A percentile compares a stretch with the other conserved stretches of the same genome.
phyloP scores from a whole-genome alignment of 2,329 filamentous ascomycete genomes.

The Trichoderma sp. region DNA sequence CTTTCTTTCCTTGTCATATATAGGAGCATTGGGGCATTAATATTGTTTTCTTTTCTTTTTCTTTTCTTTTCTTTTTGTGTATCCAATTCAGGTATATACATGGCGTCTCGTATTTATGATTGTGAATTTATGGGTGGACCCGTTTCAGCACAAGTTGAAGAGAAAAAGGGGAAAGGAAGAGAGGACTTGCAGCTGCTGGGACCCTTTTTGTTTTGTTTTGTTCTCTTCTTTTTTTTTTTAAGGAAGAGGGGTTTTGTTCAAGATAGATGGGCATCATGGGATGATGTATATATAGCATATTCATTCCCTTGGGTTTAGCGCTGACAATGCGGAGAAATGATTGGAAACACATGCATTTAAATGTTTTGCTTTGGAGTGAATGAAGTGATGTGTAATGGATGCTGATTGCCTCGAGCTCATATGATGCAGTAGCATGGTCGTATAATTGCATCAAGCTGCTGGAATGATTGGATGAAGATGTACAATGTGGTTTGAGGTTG shows the following conservation, averaged over 20 bases:
- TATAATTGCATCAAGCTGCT: neutral
- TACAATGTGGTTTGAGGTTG: neutral
- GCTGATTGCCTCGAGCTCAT: neutral
- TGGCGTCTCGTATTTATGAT: slow-evolving; percentile 27
- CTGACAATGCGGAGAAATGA: slow-evolving; percentile 6
- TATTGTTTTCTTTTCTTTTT: slow-evolving; percentile 8
- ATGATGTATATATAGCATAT: neutral
- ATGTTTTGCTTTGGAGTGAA: neutral
- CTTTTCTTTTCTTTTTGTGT: slow-evolving; percentile 4
- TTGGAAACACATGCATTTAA: neutral
- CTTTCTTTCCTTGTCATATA: slow-evolving; percentile 3
- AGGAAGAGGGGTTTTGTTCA: neutral
- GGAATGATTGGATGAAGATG: neutral
- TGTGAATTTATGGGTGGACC: slow-evolving; percentile 27
- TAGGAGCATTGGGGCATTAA: slow-evolving; percentile 25
- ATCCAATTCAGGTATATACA: slow-evolving; percentile 26
- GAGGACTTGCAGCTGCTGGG: slow-evolving; percentile 6
- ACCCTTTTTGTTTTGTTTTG: neutral
- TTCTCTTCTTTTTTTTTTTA: neutral
- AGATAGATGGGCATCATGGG: neutral
- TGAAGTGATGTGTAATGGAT: neutral
- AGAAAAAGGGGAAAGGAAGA: slow-evolving; percentile 5
- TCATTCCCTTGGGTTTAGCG: neutral
- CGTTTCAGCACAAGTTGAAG: slow-evolving; percentile 8
- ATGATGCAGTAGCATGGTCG: neutral